Percentiles rank a stretch among this genome's conserved stretches.
Evolutionary conservation across 2,329 filamentous ascomycete genomes (phyloP).

Genomic region (Aspergillus pseudotamarii): DNA sequence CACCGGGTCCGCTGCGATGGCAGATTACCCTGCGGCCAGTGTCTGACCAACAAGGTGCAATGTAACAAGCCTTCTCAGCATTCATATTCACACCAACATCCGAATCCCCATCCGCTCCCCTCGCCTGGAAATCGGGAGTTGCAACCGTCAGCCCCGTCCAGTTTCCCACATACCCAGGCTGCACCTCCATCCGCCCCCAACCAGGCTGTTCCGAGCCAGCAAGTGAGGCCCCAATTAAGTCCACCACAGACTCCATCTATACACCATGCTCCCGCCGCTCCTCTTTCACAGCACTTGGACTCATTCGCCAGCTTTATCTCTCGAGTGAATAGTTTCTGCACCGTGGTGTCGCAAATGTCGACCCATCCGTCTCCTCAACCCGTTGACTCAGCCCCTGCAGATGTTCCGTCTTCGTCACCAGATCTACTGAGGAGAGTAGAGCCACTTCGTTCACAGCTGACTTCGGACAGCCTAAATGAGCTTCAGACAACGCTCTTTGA

Average conservation of each 20-base stretch:
- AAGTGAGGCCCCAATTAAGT: not conserved
- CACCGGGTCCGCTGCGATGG: slow-evolving; percentile 27
- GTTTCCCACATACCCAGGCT: not conserved
- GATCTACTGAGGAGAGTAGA: not conserved
- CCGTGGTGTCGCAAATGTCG: not conserved
- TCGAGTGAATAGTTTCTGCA: not conserved
- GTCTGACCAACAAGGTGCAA: slow-evolving; percentile 18
- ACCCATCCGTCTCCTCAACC: not conserved
- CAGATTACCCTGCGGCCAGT: slow-evolving; percentile 22
- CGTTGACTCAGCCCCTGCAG: not conserved
- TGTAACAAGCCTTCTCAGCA: slow-evolving; percentile 4
- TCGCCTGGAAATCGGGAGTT: not conserved
- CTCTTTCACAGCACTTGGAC: not conserved
- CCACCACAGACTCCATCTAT: not conserved
- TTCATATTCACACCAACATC: not conserved
- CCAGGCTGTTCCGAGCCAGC: not conserved
- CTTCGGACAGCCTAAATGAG: not conserved
- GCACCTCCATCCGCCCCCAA: not conserved
- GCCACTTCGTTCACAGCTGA: not conserved
- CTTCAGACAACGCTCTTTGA: not conserved
- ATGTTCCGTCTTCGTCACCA: not conserved
- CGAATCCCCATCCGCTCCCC: not conserved
- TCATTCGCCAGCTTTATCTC: not conserved
- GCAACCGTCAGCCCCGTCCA: not conserved
- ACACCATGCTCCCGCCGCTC: not conserved